Conservation (phyloP, 225 moss, liverwort and hornwort genomes). For the Straminergon stramineum region DNA sequence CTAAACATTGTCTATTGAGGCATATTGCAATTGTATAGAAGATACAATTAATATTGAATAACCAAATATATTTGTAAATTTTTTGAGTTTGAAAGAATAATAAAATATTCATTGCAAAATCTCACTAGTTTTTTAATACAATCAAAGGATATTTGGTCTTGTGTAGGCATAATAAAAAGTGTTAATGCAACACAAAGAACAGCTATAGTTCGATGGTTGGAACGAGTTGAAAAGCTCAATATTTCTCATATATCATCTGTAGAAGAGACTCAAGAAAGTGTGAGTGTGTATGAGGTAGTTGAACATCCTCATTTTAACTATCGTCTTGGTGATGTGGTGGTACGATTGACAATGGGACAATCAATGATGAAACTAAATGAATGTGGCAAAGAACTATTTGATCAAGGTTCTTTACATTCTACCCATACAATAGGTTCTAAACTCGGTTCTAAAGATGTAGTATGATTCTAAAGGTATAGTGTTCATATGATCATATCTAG, state of each 20-base stretch:
- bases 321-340: conserved; percentile 55
- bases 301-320: conserved; percentile 65
- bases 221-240: conserved; percentile 4
- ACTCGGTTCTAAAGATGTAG: not conserved
- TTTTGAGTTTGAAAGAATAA: too few relatives aligned
- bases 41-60: not conserved
- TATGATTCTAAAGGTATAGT: not conserved
- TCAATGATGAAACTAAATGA: not conserved
- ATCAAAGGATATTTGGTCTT: not conserved
- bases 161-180: conserved; percentile 47
- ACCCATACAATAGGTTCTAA: not conserved
- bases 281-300: conserved; percentile 70
- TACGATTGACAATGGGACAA: conserved; percentile 20
- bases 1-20: not conserved
- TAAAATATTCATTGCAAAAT: too few relatives aligned
- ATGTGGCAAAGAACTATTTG: not conserved
- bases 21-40: not conserved
- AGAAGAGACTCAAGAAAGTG: conserved; percentile 38
- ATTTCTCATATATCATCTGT: conserved; percentile 13
- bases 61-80: not conserved
- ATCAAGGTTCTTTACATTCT: not conserved
- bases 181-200: conserved; percentile 55
- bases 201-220: conserved; percentile 51
- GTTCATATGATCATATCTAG: not conserved
- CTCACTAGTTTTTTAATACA: not conserved